Evolutionary conservation across 2,329 filamentous ascomycete genomes (phyloP).

Genomic region (Scedosporium minutisporum): DNA sequence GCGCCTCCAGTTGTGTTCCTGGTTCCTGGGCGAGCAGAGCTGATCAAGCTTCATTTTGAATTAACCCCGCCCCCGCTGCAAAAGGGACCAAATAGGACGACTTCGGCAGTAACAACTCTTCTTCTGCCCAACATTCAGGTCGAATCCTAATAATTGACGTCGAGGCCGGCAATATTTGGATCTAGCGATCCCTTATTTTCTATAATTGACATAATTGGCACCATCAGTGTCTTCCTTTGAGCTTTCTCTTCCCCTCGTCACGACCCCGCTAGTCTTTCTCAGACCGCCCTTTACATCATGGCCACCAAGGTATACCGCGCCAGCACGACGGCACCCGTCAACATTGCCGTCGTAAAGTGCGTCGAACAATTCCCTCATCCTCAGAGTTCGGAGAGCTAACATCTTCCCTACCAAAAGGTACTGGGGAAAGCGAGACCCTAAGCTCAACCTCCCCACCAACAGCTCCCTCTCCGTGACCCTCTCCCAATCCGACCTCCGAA

Average conservation of each 20-base stretch:
- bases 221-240: not conserved
- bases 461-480: constrained; percentile 95
- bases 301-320: constrained; percentile 66
- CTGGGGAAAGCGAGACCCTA: constrained; percentile 94
- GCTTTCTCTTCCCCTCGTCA: not conserved
- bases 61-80: not conserved
- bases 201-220: not conserved
- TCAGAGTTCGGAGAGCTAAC: constrained; percentile 7
- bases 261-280: not conserved
- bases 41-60: not conserved
- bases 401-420: constrained; percentile 31
- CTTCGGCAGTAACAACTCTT: not conserved
- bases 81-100: not conserved
- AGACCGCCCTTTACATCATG: not conserved
- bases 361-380: constrained; percentile 11
- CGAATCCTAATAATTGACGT: not conserved
- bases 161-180: not conserved
- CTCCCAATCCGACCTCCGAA: constrained; percentile 85
- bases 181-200: not conserved
- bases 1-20: not conserved
- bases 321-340: constrained; percentile 93
- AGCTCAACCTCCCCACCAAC: constrained; percentile 94
- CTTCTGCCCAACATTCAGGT: not conserved
- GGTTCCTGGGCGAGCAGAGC: not conserved
- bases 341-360: constrained; percentile 96